A percentile compares a stretch with the other conserved stretches of the same genome.
Conservation (phyloP, 1,139 yeast genomes). For the Geotrichum histeridarum region DNA sequence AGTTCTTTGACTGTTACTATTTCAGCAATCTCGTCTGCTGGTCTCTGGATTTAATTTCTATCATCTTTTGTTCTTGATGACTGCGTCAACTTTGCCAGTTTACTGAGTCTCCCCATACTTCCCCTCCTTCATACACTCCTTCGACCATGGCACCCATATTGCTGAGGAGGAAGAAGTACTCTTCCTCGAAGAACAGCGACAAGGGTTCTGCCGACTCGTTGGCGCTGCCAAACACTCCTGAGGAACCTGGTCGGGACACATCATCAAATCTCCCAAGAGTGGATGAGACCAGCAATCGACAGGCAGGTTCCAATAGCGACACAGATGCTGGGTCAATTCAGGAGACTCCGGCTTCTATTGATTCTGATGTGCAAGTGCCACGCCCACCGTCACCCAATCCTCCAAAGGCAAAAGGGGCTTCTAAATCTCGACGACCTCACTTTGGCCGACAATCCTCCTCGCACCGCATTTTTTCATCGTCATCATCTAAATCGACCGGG, state of each 20-base stretch:
- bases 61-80: constrained; percentile 1
- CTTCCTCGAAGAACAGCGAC: not conserved
- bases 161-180: constrained; percentile 4
- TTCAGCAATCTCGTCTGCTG: not conserved
- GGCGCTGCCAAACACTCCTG: not conserved
- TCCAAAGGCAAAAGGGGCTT: not conserved
- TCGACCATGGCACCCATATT: constrained; percentile 1
- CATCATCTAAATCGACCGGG: not conserved
- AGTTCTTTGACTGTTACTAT: not conserved
- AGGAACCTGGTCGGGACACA: not conserved
- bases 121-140: not conserved
- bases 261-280: constrained; percentile 1
- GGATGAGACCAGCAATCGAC: not conserved
- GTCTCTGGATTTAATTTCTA: not conserved
- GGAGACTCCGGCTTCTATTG: not conserved
- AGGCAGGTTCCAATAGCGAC: too few species aligned
- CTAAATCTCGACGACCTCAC: not conserved
- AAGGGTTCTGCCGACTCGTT: not conserved
- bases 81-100: not conserved
- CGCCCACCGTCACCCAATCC: not conserved
- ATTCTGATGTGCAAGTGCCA: not conserved
- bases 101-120: not conserved
- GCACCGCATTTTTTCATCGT: constrained; percentile 5
- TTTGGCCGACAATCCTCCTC: not conserved
- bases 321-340: not conserved